Conservation (phyloP, 2,329 filamentous ascomycete genomes). For the Ramularia collo-cygni region DNA sequence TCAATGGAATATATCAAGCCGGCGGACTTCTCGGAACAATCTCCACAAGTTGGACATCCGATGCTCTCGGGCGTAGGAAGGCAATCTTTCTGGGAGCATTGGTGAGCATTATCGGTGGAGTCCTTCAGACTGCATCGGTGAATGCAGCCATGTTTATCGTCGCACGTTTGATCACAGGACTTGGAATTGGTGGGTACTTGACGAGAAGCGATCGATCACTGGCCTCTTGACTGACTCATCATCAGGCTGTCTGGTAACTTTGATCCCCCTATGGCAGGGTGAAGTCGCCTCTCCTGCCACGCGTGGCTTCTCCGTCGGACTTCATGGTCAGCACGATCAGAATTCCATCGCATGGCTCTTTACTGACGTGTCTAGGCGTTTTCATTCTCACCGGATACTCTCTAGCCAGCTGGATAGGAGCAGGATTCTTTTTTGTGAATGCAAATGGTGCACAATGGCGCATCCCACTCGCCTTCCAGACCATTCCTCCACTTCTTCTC, state of each 20-base stretch:
- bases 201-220: too few species aligned
- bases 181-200: conserved; percentile 25
- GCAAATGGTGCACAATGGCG: too few species aligned
- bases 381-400: too few species aligned
- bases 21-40: conserved; percentile 1
- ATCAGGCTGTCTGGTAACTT: conserved; percentile 1
- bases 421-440: too few species aligned
- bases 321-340: too few species aligned
- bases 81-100: conserved; percentile 32
- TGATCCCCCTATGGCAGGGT: conserved; percentile 1
- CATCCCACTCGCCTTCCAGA: too few species aligned
- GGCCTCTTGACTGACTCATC: not conserved
- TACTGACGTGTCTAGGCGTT: too few species aligned
- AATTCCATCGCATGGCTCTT: too few species aligned
- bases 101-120: conserved; percentile 35
- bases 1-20: conserved; percentile 1
- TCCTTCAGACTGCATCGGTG: conserved; percentile 32
- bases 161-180: conserved; percentile 32
- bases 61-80: conserved; percentile 31
- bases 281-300: not conserved
- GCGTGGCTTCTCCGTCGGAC: too few species aligned
- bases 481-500: too few species aligned
- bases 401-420: too few species aligned
- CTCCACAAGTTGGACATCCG: conserved; percentile 7
- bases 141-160: conserved; percentile 36